Evolutionary conservation across 139 green algal species (phyloP).

Genomic region (Limnomonas spitsbergensis): DNA sequence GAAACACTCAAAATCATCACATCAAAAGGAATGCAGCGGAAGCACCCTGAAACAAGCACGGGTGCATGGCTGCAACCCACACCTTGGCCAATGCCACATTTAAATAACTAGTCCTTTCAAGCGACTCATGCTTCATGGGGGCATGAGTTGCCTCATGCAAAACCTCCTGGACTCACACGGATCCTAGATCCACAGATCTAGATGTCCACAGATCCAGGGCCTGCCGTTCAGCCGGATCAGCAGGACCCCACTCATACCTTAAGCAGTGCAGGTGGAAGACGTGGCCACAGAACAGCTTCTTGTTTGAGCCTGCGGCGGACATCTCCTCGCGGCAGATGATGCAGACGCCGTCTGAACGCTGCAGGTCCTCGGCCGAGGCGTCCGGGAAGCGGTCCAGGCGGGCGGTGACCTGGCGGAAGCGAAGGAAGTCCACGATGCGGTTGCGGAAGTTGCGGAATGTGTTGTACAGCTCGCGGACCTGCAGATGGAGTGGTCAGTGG

Average conservation of each 20-base stretch:
- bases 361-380: slow-evolving; percentile 82
- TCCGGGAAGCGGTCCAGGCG: slow-evolving; percentile 93
- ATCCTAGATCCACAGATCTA: too few species aligned
- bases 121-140: too few species aligned
- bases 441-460: slow-evolving; percentile 93
- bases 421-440: slow-evolving; percentile 89
- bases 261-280: slow-evolving; percentile 96
- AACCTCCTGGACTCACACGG: too few species aligned
- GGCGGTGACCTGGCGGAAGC: slow-evolving; percentile 84
- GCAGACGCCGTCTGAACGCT: slow-evolving; percentile 82
- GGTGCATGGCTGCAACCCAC: neutral
- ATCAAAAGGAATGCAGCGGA: too few species aligned
- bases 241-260: slow-evolving; percentile 41
- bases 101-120: too few species aligned
- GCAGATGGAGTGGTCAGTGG: neutral
- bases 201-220: too few species aligned
- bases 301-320: slow-evolving; percentile 53
- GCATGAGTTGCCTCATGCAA: too few species aligned
- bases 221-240: neutral
- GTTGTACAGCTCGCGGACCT: slow-evolving; percentile 91
- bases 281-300: slow-evolving; percentile 91
- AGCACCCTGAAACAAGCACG: too few species aligned
- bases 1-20: too few species aligned
- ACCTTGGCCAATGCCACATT: neutral
- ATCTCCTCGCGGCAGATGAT: slow-evolving; percentile 88